Conservation (phyloP, 2,329 filamentous ascomycete species). For the Fonsecaea pedrosoi region DNA sequence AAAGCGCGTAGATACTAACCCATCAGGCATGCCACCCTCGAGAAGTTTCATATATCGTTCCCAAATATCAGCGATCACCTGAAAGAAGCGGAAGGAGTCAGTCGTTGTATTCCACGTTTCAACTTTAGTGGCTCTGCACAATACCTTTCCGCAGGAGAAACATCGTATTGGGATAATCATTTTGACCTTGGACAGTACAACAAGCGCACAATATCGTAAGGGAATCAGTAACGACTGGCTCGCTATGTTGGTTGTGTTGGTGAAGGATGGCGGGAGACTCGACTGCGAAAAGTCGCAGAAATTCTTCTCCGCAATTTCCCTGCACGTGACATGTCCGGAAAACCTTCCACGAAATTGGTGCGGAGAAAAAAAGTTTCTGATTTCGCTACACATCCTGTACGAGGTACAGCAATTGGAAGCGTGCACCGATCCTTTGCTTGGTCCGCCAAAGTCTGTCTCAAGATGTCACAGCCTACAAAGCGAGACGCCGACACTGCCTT, state of each 20-base stretch:
- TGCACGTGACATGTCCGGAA: conserved; percentile 11
- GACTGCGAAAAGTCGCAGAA: neutral
- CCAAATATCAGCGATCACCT: conserved; percentile 98
- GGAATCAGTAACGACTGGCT: neutral
- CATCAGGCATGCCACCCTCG: conserved; percentile 75
- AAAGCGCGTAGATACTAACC: conserved; percentile 59
- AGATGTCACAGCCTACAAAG: conserved; percentile 33
- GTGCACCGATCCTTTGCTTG: neutral
- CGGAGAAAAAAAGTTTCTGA: conserved; percentile 32
- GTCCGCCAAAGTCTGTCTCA: neutral
- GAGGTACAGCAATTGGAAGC: conserved; percentile 5
- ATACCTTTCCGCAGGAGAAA: conserved; percentile 98
- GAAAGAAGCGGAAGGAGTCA: conserved; percentile 44
- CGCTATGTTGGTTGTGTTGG: neutral
- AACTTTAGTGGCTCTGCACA: conserved; percentile 30
- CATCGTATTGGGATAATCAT: conserved; percentile 99
- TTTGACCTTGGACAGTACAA: conserved; percentile 48
- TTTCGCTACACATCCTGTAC: neutral
- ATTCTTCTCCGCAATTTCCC: conserved; percentile 17
- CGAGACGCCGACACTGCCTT: conserved; percentile 35
- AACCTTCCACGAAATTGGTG: conserved; percentile 22
- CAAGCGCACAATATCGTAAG: neutral
- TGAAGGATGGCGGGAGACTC: neutral
- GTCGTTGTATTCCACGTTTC: conserved; percentile 2
- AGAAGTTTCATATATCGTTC: conserved; percentile 91